phyloP scores from a whole-genome alignment of 441 rosid species.

The Mallotus japonicus region DNA sequence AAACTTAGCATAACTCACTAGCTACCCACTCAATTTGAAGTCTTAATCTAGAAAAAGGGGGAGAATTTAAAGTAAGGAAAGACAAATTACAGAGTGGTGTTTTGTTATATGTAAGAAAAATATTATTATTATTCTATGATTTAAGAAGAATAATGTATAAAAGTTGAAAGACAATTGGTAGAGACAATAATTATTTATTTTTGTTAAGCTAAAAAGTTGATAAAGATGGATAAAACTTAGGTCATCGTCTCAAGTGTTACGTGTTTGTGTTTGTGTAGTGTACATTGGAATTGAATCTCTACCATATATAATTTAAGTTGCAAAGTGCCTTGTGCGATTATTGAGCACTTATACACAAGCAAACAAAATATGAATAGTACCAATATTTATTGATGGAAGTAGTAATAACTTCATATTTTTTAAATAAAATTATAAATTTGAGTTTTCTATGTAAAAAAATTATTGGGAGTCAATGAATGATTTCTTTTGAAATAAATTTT shows the following conservation, averaged over 20 bases:
- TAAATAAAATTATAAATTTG: no score
- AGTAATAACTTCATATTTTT: no score
- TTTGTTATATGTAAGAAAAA: not conserved
- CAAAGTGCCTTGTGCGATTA: slow-evolving; percentile 18
- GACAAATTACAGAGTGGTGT: slow-evolving; percentile 32
- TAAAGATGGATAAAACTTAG: slow-evolving; percentile 23
- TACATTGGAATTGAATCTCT: not conserved
- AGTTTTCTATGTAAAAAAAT: no score
- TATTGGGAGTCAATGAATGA: no score
- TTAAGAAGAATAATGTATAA: not conserved
- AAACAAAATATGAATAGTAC: slow-evolving; percentile 10
- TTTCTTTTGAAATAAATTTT: no score
- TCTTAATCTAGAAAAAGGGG: slow-evolving; percentile 25
- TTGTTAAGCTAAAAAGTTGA: slow-evolving; percentile 15
- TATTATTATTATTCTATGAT: slow-evolving; percentile 14
- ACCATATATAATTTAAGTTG: not conserved
- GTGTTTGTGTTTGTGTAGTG: not conserved
- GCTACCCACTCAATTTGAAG: slow-evolving; percentile 16
- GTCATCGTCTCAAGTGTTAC: slow-evolving; percentile 3
- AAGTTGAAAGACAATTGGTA: slow-evolving; percentile 18
- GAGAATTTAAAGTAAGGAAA: slow-evolving; percentile 17
- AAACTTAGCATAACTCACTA: slow-evolving; percentile 22
- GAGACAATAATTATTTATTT: not conserved
- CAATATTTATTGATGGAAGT: not conserved
- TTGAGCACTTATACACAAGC: slow-evolving; percentile 11